Percentiles rank a stretch among this genome's conserved stretches.
phyloP scores from a whole-genome alignment of 768 basidiomycete species.

The Rhizopogon sp. region DNA sequence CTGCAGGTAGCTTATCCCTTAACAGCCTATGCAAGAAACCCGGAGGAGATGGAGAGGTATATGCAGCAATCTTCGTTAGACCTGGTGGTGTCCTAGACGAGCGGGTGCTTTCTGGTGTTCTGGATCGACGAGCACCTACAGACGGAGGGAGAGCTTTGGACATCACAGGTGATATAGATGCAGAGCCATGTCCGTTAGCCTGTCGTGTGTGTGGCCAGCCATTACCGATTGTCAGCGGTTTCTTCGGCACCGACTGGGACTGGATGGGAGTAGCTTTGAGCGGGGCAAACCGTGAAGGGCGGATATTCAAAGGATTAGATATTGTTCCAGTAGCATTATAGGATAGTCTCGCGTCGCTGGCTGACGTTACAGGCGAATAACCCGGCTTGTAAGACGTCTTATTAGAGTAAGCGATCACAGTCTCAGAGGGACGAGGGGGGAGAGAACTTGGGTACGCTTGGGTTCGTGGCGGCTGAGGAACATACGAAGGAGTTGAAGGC shows the following conservation, averaged over 20 bases:
- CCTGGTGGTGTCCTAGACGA: constrained; percentile 29
- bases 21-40: constrained; percentile 28
- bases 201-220: constrained; percentile 40
- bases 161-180: background rate
- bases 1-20: constrained; percentile 12
- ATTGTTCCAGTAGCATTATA: constrained; percentile 38
- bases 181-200: constrained; percentile 19
- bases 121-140: constrained; percentile 11
- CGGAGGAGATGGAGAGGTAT: constrained; percentile 30
- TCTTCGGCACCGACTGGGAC: constrained; percentile 22
- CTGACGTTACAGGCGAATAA: constrained; percentile 24
- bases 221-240: constrained; percentile 38
- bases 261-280: constrained; percentile 7
- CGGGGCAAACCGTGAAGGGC: constrained; percentile 35
- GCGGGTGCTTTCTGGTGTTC: constrained; percentile 27
- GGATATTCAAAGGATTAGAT: constrained; percentile 52
- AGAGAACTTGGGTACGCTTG: constrained; percentile 6
- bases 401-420: constrained; percentile 6
- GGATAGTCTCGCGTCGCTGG: constrained; percentile 26
- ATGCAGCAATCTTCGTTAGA: constrained; percentile 25
- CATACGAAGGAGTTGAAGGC: constrained; percentile 9
- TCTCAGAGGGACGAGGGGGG: constrained; percentile 14
- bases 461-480: constrained; percentile 10
- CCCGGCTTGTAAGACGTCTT: constrained; percentile 13
- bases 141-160: constrained; percentile 13